Evolutionary conservation across 2,329 filamentous ascomycete species (phyloP).

Genomic region (Neonectria punicea): DNA sequence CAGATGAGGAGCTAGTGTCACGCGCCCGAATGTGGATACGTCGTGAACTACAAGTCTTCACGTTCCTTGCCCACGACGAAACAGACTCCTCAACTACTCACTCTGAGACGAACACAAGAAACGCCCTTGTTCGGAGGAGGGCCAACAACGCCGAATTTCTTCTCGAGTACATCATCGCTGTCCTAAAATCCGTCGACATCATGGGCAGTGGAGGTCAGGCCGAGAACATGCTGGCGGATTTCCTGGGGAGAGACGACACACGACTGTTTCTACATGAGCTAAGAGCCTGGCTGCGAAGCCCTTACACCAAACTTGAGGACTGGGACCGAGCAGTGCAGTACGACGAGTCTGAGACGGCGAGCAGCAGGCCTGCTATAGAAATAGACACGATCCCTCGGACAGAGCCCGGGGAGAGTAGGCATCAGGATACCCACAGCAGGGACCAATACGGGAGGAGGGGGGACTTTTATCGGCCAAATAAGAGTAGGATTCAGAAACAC

Average conservation of each 20-base stretch:
- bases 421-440: neutral
- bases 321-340: conserved; percentile 90
- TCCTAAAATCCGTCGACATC: conserved; percentile 84
- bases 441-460: conserved; percentile 24
- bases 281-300: conserved; percentile 83
- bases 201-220: conserved; percentile 82
- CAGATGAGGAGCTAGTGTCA: conserved; percentile 74
- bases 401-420: neutral
- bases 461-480: conserved; percentile 43
- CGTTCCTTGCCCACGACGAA: conserved; percentile 66
- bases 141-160: conserved; percentile 83
- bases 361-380: neutral
- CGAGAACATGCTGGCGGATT: conserved; percentile 81
- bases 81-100: conserved; percentile 27
- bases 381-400: neutral
- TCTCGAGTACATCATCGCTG: conserved; percentile 85
- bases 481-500: conserved; percentile 11
- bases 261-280: conserved; percentile 87
- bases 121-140: conserved; percentile 44
- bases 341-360: conserved; percentile 22
- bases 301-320: conserved; percentile 74
- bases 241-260: conserved; percentile 78
- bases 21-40: conserved; percentile 85
- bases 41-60: conserved; percentile 85
- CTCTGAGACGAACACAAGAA: conserved; percentile 14